Evolutionary conservation across 352 stramenopile species (phyloP), one percentile per base, ranked within the genome.

Genomic region (Poterioochromonas sp.): DNA sequence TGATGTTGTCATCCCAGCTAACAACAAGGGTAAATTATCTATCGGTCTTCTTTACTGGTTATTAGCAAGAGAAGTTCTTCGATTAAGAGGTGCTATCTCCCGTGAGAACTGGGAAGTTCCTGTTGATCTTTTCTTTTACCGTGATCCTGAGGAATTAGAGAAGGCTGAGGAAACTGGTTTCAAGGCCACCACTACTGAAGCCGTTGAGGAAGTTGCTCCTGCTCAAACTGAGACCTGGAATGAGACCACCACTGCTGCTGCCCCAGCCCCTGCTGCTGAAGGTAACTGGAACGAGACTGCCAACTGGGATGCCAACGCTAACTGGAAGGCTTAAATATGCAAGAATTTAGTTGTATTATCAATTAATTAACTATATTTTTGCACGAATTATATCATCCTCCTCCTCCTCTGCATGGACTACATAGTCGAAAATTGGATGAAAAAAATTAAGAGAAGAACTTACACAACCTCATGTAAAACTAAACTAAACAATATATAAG

Each of bases 11-110:
- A 99, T 99, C 87, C 96, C 96, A 76, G 92, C 93, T 82, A 99
- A 99, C 94, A 99, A 99, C 94, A 99, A 99, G 91, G 95, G 94
- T 87, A 99, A 98, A 89, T 92, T 97, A 80, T 98, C 94, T 77
- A 99, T 99, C 84, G 96, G 96, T 87, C 89, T 99, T 79, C 88
- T 99, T 82, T 99, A 99, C 92, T 99, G 95, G 95, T 88, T 99
- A 68, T 90, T 99, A 44, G 92, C 96, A 65, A 92, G 96, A 88
- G 96, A 99, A 86, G 94, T 99, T 82, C 88, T 99, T 73, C 91
- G 95, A 85, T 88, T 99, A 74, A 91, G 96, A 79, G 96, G 96
- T 87, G 95, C 91, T 74, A 95, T 99, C 83, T 95, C 88, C 84
- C 91, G 93, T 81, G 85, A 88, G 43, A 84, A 91, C 44, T 99